Conservation (phyloP, 1,139 yeast species). For the Cylindricascospora bacillispora region DNA sequence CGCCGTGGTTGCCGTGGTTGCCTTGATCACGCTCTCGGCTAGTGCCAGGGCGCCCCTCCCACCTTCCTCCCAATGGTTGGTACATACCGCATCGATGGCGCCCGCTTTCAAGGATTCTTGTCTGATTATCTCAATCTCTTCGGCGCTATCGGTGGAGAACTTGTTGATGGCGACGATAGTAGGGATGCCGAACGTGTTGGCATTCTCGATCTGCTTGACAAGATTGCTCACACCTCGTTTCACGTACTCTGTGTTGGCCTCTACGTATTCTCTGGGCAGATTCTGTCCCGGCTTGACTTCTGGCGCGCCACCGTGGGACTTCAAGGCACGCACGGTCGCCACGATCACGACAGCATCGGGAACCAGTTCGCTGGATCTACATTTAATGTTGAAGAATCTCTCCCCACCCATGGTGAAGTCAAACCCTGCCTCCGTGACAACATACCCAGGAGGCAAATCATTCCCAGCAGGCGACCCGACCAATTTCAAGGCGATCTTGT, state of each 20-base stretch:
- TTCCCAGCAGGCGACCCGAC: slow-evolving; percentile 52
- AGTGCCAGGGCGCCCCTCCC: slow-evolving; percentile 61
- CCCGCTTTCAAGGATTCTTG: slow-evolving; percentile 58
- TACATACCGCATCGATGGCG: slow-evolving; percentile 60
- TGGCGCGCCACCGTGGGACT: slow-evolving; percentile 75
- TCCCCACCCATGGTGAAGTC: slow-evolving; percentile 88
- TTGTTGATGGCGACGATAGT: slow-evolving; percentile 73
- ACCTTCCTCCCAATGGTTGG: slow-evolving; percentile 76
- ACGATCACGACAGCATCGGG: slow-evolving; percentile 70
- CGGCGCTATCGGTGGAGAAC: slow-evolving; percentile 58
- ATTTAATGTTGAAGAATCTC: slow-evolving; percentile 67
- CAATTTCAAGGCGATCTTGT: slow-evolving; percentile 85
- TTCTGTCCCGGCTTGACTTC: slow-evolving; percentile 75
- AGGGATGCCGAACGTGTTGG: slow-evolving; percentile 58
- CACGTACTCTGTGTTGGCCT: slow-evolving; percentile 55
- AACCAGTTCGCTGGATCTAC: slow-evolving; percentile 58
- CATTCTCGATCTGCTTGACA: slow-evolving; percentile 63
- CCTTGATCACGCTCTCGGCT: slow-evolving; percentile 57
- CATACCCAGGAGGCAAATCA: slow-evolving; percentile 45
- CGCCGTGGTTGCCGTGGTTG: slow-evolving; percentile 37
- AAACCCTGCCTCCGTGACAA: slow-evolving; percentile 76
- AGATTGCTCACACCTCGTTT: slow-evolving; percentile 56
- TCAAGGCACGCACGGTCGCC: slow-evolving; percentile 69
- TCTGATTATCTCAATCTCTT: slow-evolving; percentile 52
- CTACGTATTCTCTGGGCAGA: slow-evolving; percentile 52